phyloP scores from a whole-genome alignment of 2,329 filamentous ascomycete genomes.

The Xylariaceae sp. region DNA sequence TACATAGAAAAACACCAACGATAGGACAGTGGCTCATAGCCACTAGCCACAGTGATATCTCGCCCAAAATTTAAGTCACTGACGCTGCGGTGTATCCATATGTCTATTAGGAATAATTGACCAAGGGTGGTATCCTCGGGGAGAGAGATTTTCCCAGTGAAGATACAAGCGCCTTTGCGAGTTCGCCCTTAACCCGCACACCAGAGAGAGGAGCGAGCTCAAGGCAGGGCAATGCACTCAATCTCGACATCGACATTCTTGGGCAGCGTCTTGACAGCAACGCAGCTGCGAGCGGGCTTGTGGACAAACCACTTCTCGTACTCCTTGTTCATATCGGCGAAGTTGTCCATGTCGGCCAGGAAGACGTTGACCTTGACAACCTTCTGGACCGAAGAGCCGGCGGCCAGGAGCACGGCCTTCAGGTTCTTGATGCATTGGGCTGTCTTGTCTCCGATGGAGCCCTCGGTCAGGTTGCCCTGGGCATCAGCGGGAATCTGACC shows the following conservation, averaged over 20 bases:
- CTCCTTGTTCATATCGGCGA: conserved; percentile 77
- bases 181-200: too few species aligned
- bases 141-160: too few species aligned
- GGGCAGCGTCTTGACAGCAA: conserved; percentile 82
- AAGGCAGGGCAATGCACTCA: conserved; percentile 70
- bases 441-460: conserved; percentile 57
- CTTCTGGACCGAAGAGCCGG: conserved; percentile 68
- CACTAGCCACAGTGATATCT: too few species aligned
- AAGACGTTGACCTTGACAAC: conserved; percentile 93
- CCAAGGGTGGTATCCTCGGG: too few species aligned
- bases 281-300: conserved; percentile 83
- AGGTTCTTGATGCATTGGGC: conserved; percentile 66
- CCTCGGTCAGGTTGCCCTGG: conserved; percentile 48
- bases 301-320: conserved; percentile 78
- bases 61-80: too few species aligned
- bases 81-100: too few species aligned
- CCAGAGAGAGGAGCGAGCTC: conserved; percentile 3
- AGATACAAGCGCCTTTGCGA: too few species aligned
- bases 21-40: too few species aligned
- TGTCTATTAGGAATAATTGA: too few species aligned
- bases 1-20: too few species aligned
- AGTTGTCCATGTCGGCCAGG: conserved; percentile 84
- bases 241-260: conserved; percentile 86
- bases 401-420: conserved; percentile 72
- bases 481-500: conserved; percentile 64